Evolutionary conservation across 192 early-diverging fungal species (phyloP), one percentile per base, ranked within the genome.

Genomic region (Neocallimastix lanati): DNA sequence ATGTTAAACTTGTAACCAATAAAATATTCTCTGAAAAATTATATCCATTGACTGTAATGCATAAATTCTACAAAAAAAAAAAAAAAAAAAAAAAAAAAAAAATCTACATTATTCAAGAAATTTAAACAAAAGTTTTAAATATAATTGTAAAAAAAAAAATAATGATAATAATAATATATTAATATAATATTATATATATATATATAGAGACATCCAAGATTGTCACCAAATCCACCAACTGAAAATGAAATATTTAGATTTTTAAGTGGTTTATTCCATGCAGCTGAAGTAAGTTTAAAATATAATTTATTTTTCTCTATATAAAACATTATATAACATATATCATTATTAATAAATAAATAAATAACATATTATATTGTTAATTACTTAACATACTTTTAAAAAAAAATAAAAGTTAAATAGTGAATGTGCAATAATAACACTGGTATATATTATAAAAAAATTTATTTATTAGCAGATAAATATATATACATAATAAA

Each of bases 261-360:
- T 78, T 84, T 92, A 79, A 84, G 89, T 29, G 91, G 89, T 80
- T 83, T 92, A 29, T 91, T 92, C 85, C 85, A 89, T 77, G 87
- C 90, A 15, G 88, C 90, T 16, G 89, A 91, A 67, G 50, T 67
- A 67, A 4, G 36, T 37, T 33, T 33, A 33, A 6, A 6, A 33
- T 33, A 33, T 33, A 33, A 33, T 3, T n/a, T n/a, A n/a, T n/a
- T n/a, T n/a, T n/a, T n/a, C n/a, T n/a, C n/a, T n/a, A n/a, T n/a
- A n/a, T n/a, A n/a, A n/a, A n/a, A n/a, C n/a, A n/a, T n/a, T n/a
- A n/a, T n/a, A n/a, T n/a, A n/a, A n/a, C n/a, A n/a, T n/a, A n/a
- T n/a, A n/a, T n/a, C n/a, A n/a, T n/a, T n/a, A n/a, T n/a, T n/a
- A n/a, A n/a, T n/a, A n/a, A n/a, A n/a, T n/a, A n/a, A n/a, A n/a